Conservation (phyloP, 2,329 filamentous ascomycete species). For the Chalaropsis thielavioides region DNA sequence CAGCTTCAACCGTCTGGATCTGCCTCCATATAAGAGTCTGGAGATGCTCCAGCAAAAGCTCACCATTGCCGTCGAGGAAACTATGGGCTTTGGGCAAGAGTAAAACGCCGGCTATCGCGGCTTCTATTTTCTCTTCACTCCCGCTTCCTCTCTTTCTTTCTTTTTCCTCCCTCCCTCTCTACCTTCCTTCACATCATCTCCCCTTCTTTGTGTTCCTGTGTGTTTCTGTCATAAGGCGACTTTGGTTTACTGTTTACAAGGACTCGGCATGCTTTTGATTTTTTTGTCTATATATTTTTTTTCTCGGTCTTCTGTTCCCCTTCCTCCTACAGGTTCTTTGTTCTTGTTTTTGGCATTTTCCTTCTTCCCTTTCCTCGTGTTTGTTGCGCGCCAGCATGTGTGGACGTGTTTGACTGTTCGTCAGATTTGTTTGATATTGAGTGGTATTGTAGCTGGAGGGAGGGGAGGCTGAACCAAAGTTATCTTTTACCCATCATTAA, state of each 20-base stretch:
- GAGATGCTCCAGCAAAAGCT: constrained; percentile 79
- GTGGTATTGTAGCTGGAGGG: neutral
- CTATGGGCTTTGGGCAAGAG: constrained; percentile 96
- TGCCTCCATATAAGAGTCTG: constrained; percentile 81
- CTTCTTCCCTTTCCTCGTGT: neutral
- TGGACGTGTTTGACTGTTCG: neutral
- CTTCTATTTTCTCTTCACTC: constrained; percentile 11
- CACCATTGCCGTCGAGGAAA: constrained; percentile 95
- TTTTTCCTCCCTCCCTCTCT: neutral
- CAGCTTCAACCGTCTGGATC: constrained; percentile 92
- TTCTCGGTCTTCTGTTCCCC: constrained; percentile 17
- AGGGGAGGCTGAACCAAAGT: neutral
- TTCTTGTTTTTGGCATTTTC: neutral
- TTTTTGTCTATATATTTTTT: constrained; percentile 22
- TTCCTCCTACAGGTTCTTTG: neutral
- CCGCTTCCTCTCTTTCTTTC: neutral
- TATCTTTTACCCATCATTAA: neutral
- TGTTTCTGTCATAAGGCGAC: neutral
- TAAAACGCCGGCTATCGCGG: constrained; percentile 31
- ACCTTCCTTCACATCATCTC: neutral
- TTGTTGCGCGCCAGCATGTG: neutral
- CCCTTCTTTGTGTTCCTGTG: neutral
- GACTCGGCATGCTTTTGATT: constrained; percentile 6
- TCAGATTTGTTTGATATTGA: neutral
- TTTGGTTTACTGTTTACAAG: neutral